Percentiles rank a stretch among this genome's conserved stretches.
These are phyloP conservation scores for Suhomyces emberorum DNA, from an alignment of 805 yeast genomes.

Conservation along the genomic window DNA sequence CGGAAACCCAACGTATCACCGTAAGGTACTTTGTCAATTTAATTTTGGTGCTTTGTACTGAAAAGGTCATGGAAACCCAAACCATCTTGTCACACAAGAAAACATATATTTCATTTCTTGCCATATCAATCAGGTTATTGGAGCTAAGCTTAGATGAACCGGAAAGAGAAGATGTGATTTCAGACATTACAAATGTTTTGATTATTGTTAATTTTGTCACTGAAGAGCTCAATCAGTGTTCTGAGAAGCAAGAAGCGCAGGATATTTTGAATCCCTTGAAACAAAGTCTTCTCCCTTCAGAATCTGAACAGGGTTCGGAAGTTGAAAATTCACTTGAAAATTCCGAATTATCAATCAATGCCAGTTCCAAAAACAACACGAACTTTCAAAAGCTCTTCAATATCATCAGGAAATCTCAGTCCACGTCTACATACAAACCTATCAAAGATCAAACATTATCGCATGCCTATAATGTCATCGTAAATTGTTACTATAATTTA, in stretches of 20 bases:
- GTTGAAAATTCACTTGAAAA: not conserved
- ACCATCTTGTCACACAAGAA: constrained; percentile 1
- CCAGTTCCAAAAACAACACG: not conserved
- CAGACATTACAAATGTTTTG: constrained; percentile 9
- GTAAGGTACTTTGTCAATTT: constrained; percentile 9
- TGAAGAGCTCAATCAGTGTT: not conserved
- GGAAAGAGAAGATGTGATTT: not conserved
- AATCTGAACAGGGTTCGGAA: not conserved
- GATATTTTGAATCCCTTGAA: constrained; percentile 2
- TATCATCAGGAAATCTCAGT: not conserved
- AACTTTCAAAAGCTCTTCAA: constrained; percentile 2
- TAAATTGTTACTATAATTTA: constrained; percentile 14
- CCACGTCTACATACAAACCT: not conserved
- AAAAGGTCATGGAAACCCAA: constrained; percentile 3
- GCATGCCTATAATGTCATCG: constrained; percentile 10
- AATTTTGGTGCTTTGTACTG: constrained; percentile 7
- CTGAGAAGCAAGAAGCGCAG: constrained; percentile 1
- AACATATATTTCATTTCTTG: constrained; percentile 5
- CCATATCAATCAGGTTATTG: constrained; percentile 7
- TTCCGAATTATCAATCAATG: not conserved
- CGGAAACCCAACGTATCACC: constrained; percentile 2
- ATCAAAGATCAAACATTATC: not conserved
- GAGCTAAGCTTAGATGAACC: constrained; percentile 2
- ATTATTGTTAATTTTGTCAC: constrained; percentile 7
- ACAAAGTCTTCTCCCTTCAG: constrained; percentile 4